A percentile compares a stretch with the other conserved stretches of the same genome.
Evolutionary conservation across 2,329 filamentous ascomycete species (phyloP).

Genomic region (Pseudogymnoascus sp.): DNA sequence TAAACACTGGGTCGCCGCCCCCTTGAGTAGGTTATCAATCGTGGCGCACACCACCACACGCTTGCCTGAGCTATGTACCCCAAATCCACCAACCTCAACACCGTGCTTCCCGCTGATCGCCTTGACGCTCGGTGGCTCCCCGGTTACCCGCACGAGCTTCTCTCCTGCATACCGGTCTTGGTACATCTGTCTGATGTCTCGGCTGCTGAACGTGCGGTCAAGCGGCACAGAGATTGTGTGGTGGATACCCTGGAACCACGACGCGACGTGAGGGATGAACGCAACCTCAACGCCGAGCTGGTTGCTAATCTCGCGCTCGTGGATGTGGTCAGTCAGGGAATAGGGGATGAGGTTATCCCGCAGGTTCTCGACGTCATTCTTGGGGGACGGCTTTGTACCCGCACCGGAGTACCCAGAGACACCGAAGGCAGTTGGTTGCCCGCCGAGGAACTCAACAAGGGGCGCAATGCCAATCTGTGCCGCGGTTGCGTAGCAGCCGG

Average conservation of each 20-base stretch:
- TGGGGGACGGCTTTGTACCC: conserved; percentile 85
- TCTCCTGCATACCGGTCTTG: conserved; percentile 94
- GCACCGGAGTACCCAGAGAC: conserved; percentile 92
- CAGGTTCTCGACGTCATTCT: conserved; percentile 81
- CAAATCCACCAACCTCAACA: conserved; percentile 90
- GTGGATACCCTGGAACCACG: conserved; percentile 94
- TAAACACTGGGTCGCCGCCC: conserved; percentile 84
- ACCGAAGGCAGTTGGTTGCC: conserved; percentile 76
- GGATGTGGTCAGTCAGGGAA: conserved; percentile 85
- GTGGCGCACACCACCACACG: conserved; percentile 89
- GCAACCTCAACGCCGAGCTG: conserved; percentile 68
- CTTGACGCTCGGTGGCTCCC: conserved; percentile 80
- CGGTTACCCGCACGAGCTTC: conserved; percentile 86
- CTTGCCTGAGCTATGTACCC: conserved; percentile 83
- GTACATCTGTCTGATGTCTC: conserved; percentile 89
- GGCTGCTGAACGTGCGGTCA: conserved; percentile 75
- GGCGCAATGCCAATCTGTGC: conserved; percentile 85
- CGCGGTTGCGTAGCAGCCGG: conserved; percentile 91
- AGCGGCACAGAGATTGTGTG: conserved; percentile 87
- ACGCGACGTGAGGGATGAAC: conserved; percentile 91
- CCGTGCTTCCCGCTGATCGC: conserved; percentile 77
- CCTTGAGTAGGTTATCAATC: conserved; percentile 91
- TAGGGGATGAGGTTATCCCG: conserved; percentile 87
- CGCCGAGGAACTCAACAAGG: conserved; percentile 65
- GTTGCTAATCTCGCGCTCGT: conserved; percentile 79